Evolutionary conservation across 345 rosid species (phyloP), one percentile per base, ranked within the genome.

Genomic region (Zanthoxylum bungeanum): DNA sequence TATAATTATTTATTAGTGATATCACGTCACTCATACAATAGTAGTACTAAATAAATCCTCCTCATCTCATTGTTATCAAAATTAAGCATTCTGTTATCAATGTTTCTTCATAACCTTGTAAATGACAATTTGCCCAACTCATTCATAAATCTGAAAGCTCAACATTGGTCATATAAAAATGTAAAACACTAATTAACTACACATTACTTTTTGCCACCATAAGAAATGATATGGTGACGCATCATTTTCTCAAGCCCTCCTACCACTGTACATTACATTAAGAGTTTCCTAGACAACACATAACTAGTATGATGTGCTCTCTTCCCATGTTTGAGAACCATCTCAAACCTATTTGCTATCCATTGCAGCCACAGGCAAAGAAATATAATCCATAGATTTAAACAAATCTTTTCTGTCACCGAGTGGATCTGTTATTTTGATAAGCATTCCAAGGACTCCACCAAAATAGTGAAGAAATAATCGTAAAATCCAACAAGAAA

Each of bases 241-340:
- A 74, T 67, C 63, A 67, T 44, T 57, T 66, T 49, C 56, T 33
- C 39, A 52, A 52, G 69, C 40, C 11, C 77, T 64, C 69, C 75
- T 71, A 73, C 6, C 64, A 67, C 73, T 79, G 73, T 75, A 81
- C 64, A 73, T 22, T 30, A 58, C 10, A 50, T 50, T 33, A 24
- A 66, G 53, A 69, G 74, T 73, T 77, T 62, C 77, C 69, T 31
- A 5, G 60, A 51, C 72, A 74, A 60, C 6, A 50, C 64, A 68
- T 60, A 55, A 79, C 76, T 34, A 79, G 55, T 65, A 11, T 47
- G 21, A 21, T 57, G 64, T 44, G 68, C 55, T 69, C 63, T 30
- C 61, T 70, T 37, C 67, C 37, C 24, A 56, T 64, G 56, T 49
- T 60, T 47, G 52, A 37, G 57, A 59, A 75, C 44, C 59, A 60